Evolutionary conservation across 1,284 basidiomycete species (phyloP), one percentile per base, ranked within the genome.

Genomic region (Ceratobasidium sp.): DNA sequence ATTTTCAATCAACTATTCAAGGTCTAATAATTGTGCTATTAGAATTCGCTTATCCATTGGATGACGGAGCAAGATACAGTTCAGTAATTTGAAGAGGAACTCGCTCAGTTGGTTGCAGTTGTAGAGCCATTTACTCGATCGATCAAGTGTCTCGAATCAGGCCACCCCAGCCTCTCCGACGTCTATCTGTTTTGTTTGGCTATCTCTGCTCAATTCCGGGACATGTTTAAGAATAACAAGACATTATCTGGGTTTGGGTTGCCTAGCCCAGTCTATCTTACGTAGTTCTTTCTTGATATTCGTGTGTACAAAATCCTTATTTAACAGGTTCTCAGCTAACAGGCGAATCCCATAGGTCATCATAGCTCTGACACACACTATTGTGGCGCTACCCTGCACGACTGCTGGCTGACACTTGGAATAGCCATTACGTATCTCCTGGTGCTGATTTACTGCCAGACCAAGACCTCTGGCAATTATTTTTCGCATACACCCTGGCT

Each of bases 161-260:
- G 52, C 20, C 44, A 55, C 12, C 54, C 77, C 8, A 74, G 60
- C 20, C 74, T 48, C 12, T 74, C 71, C 18, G 59, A 74, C 41
- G 77, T 78, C 10, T 78, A 78, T 35, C 60, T 78, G 3, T 78
- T 78, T 30, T 78, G 77, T 73, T 33, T 78, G 0, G 74, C 77
- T 12, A 41, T 67, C 6, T 1, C 67, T 2, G 74, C 74, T 3
- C 48, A 38, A 1, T 67, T 59, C n/a, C 38, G 38, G 10, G 77
- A 78, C 12, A 0, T 78, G 4, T 66, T 78, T 35, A 44, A 66
- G 23, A 54, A 67, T 20, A 78, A 78, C 33, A 35, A 33, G 1
- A 50, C 44, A 10, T 27, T 65, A 8, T 12, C 30, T 14, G 77
- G 73, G 2, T 12, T 67, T 5, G 41, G 55, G 2, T 50, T 78